A percentile compares a stretch with the other conserved stretches of the same genome.
These are phyloP conservation scores for Saccharata proteae DNA, from an alignment of 2,329 filamentous ascomycete species.

Conservation along the genomic window DNA sequence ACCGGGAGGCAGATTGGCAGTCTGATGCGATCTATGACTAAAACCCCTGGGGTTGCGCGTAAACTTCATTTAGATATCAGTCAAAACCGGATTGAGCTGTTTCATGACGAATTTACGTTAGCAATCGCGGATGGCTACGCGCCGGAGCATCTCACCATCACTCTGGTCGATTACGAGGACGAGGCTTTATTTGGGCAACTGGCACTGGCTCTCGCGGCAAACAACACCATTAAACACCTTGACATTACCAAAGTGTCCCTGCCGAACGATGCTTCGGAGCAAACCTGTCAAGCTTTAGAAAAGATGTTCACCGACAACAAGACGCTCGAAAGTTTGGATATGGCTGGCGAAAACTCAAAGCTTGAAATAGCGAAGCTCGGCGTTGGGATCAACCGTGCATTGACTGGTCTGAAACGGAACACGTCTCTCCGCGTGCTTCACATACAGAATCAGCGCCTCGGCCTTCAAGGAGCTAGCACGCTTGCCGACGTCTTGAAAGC, in stretches of 20 bases:
- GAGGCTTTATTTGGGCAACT: slow-evolving; percentile 53
- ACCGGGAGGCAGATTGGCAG: slow-evolving; percentile 53
- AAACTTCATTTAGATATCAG: slow-evolving; percentile 55
- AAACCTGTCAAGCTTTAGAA: slow-evolving; percentile 53
- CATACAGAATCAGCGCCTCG: slow-evolving; percentile 57
- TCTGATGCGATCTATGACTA: slow-evolving; percentile 51
- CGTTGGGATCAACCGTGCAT: slow-evolving; percentile 53
- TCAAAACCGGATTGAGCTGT: slow-evolving; percentile 46
- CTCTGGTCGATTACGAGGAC: slow-evolving; percentile 56
- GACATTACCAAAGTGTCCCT: slow-evolving; percentile 61
- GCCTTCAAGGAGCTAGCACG: slow-evolving; percentile 56
- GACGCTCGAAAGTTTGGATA: slow-evolving; percentile 54
- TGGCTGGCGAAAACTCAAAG: slow-evolving; percentile 59
- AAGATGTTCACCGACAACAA: slow-evolving; percentile 54
- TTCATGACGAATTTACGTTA: slow-evolving; percentile 38
- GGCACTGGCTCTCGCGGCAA: slow-evolving; percentile 48
- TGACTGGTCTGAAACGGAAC: slow-evolving; percentile 54
- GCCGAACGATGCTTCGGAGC: slow-evolving; percentile 54
- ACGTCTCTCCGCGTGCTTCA: slow-evolving; percentile 47
- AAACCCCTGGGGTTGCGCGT: slow-evolving; percentile 36
- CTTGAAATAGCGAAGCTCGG: slow-evolving; percentile 59
- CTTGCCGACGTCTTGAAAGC: slow-evolving; percentile 55
- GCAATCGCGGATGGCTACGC: slow-evolving; percentile 42
- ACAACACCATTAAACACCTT: slow-evolving; percentile 50
- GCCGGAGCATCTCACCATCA: slow-evolving; percentile 52